Evolutionary conservation across 2,329 filamentous ascomycete genomes (phyloP).

Genomic region (Helotiales sp.): DNA sequence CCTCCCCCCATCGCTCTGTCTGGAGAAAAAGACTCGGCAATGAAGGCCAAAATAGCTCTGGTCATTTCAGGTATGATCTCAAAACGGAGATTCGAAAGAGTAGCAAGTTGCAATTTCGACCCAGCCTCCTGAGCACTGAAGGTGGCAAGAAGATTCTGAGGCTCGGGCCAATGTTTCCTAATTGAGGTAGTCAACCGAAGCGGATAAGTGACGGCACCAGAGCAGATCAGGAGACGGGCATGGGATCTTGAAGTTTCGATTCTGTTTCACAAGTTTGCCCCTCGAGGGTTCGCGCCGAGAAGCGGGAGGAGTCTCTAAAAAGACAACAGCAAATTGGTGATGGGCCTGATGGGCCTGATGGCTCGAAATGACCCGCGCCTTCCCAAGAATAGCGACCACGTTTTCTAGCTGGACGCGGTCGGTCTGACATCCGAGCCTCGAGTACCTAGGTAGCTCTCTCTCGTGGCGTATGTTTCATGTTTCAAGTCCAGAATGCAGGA

Average conservation of each 20-base stretch:
- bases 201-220: neutral
- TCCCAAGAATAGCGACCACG: slow-evolving; percentile 23
- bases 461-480: slow-evolving; percentile 11
- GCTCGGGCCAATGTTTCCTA: slow-evolving; percentile 2
- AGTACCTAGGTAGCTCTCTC: too few relatives aligned
- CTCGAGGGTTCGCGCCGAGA: neutral
- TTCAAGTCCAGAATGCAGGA: neutral
- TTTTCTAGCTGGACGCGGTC: slow-evolving; percentile 10
- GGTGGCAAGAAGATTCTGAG: neutral
- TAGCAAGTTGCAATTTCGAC: neutral
- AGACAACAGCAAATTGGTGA: neutral
- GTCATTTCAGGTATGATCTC: slow-evolving; percentile 22
- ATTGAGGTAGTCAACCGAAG: slow-evolving; percentile 16
- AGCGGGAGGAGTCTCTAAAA: neutral
- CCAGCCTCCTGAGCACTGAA: neutral
- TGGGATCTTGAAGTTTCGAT: slow-evolving; percentile 18
- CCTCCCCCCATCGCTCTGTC: too few relatives aligned
- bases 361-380: neutral
- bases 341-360: neutral
- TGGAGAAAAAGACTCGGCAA: neutral
- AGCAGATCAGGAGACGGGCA: neutral
- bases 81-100: neutral
- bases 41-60: neutral
- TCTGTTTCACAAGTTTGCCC: slow-evolving; percentile 19
- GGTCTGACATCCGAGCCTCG: neutral